phyloP scores from a whole-genome alignment of 345 rosid species.

The Gossypium arboreum region DNA sequence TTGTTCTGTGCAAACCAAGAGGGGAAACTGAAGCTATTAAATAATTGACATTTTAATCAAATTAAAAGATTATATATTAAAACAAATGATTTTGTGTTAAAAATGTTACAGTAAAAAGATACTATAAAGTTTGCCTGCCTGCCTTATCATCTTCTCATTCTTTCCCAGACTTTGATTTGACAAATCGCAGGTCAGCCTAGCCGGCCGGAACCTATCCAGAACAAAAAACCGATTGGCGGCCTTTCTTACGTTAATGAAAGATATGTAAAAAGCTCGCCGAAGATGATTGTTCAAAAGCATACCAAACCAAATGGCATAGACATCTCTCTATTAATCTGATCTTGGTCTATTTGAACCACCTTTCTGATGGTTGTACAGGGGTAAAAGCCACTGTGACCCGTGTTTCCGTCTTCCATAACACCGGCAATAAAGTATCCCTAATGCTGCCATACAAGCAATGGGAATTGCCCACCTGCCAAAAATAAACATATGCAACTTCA shows the following conservation, averaged over 20 bases:
- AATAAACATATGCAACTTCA: not conserved
- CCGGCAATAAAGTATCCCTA: conserved; percentile 73
- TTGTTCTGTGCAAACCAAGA: not conserved
- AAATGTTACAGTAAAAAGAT: conserved; percentile 8
- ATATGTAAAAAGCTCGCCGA: conserved; percentile 30
- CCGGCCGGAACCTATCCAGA: not conserved
- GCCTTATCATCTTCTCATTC: conserved; percentile 12
- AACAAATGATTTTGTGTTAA: conserved; percentile 10
- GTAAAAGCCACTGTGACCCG: conserved; percentile 67
- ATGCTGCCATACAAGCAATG: conserved; percentile 39
- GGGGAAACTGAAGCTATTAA: not conserved
- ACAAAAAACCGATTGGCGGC: conserved; percentile 23
- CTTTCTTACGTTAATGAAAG: conserved; percentile 11
- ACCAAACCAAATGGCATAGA: conserved; percentile 9
- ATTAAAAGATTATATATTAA: conserved; percentile 14
- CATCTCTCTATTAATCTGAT: conserved; percentile 48
- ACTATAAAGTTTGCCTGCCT: conserved; percentile 5
- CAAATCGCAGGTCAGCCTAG: not conserved
- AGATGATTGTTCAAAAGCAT: conserved; percentile 12
- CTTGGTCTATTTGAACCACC: conserved; percentile 59
- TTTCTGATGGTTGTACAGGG: conserved; percentile 57
- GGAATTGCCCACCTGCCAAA: conserved; percentile 91
- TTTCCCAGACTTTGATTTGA: not conserved
- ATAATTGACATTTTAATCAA: not conserved
- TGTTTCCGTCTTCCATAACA: conserved; percentile 78